Base-by-base conservation (phyloP, 257 asterid genomes). In the Petunia axillaris region DNA sequence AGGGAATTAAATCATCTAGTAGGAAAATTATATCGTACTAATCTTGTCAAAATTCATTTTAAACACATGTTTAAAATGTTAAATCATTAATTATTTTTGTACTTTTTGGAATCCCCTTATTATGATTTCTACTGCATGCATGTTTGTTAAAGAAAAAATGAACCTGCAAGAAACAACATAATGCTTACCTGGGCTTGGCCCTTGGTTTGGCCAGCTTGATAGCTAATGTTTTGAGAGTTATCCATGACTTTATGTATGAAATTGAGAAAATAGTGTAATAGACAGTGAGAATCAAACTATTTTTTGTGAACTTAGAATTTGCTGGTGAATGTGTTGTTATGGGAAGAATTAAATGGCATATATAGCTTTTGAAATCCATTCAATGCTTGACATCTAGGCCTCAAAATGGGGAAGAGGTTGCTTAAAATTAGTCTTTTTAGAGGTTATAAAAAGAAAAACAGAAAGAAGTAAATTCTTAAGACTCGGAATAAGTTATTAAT, bases 181-280 rank as follows among this genome's bases (percentile, higher is more conserved):
- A 58, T 5, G 25, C 50, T 41, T 41, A 85, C 88, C 86, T 85
- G 83, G 39, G 76, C 76, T 83, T 83, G 82, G 83, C 87, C 89
- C 82, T 75, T 86, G 68, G 84, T 81, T 70, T 83, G 84, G n/a
- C 89, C 89, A 35, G 87, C 87, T 75, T 83, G 38, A 84, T 86
- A 83, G 74, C 85, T 83, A 8, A n/a, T 1, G 59, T 44, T 83
- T 15, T 83, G 83, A 11, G 82, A 77, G 38, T 41, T 76, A 64
- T 83, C 67, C 88, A 85, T 85, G 10, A 3, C 59, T 53, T 9
- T 46, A 3, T 71, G 2, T 46, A 46, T 11, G 48, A 48, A 48
- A 71, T 35, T 71, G 35, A 48, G 60, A 10, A 71, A 2, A 13
- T 35, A 48, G 5, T 71, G 60, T 48, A 10, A 5, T 3, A 71